These are phyloP conservation scores for Saccharum officinarum DNA, from an alignment of 176 grass and related monocot genomes.

Conservation along the genomic window DNA sequence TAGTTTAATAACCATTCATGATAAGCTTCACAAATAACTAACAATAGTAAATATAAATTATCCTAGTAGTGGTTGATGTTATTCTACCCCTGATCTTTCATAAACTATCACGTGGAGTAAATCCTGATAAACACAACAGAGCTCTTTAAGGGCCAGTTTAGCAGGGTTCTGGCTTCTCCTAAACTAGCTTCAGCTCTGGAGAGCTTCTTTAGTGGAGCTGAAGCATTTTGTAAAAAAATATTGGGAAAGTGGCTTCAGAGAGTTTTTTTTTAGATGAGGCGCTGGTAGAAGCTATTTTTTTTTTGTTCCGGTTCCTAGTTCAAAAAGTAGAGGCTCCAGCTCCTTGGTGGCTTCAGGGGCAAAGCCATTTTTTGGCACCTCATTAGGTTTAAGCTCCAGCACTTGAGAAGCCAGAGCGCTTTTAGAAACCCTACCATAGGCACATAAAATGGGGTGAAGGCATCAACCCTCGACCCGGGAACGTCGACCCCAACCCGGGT, in stretches of 20 bases:
- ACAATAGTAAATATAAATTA: not conserved
- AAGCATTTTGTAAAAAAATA: not conserved
- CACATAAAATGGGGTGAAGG: not conserved
- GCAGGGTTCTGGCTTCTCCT: not conserved
- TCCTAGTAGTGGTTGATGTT: not conserved
- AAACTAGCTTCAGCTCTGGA: not conserved
- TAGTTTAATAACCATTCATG: not conserved
- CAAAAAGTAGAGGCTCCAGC: not conserved
- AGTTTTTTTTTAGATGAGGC: not conserved
- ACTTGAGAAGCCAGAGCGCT: not conserved
- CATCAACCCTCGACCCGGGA: not conserved
- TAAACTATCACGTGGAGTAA: not conserved
- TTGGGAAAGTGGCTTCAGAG: not conserved
- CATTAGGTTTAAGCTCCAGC: not conserved
- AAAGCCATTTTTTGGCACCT: not conserved
- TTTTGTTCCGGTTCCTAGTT: not conserved
- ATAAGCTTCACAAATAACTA: not conserved
- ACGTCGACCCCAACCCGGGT: not conserved
- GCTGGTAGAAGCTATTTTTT: not conserved
- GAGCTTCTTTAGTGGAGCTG: not conserved
- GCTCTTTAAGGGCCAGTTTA: not conserved
- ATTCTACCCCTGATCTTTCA: not conserved
- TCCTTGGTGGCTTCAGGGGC: not conserved
- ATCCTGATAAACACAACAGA: not conserved
- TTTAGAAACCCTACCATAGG: not conserved